Base-by-base conservation (phyloP, 805 yeast species). In the Pichia pseudocactophila region DNA sequence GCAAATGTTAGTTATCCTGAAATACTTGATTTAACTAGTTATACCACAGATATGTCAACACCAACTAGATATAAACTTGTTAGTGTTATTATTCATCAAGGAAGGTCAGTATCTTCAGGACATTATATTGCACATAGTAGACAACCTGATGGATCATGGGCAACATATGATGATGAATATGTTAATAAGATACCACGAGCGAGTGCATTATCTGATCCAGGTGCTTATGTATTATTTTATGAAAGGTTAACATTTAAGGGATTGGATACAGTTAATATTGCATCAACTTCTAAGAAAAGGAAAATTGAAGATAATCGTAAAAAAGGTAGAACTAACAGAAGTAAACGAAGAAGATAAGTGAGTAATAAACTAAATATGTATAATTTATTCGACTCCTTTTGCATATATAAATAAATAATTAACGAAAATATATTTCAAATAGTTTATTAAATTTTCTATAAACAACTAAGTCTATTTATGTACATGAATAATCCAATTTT, bases 91-190 rank as follows among this genome's bases (percentile, higher is more conserved):
- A 90, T 88, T 4, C 98, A 92, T 57, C 96, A 86, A 54, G 98
- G 98, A 33, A 71, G 97, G 49, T 83, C 96, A 2, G 80, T 89
- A 12, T 79, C 88, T 36, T 80, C 92, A 3, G 98, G 98, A 3
- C 98, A 92, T 62, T 92, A 92, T 56, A 76, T 88, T 45, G 84
- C 95, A 1, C 87, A 85, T 57, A 85, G 96, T 57, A 75, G 82
- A 48, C 96, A 89, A 62, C 95, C 97, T 1, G 92, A 85, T 62
- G 90, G 88, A 2, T 64, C 82, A 2, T 92, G 97, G 98, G 80
- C 87, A 25, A 80, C 87, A 9, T 92, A 90, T 61, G 97, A 92
- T 58, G 98, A 92, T 59, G 98, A 92, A 55, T 78, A 81, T 55
- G 78, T 86, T 51, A 82, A 85, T 55, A 70, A 69, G 45, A 78